Evolutionary conservation across 164 flowering plant genomes (phyloP).

Genomic region (Dillenia turbinata): DNA sequence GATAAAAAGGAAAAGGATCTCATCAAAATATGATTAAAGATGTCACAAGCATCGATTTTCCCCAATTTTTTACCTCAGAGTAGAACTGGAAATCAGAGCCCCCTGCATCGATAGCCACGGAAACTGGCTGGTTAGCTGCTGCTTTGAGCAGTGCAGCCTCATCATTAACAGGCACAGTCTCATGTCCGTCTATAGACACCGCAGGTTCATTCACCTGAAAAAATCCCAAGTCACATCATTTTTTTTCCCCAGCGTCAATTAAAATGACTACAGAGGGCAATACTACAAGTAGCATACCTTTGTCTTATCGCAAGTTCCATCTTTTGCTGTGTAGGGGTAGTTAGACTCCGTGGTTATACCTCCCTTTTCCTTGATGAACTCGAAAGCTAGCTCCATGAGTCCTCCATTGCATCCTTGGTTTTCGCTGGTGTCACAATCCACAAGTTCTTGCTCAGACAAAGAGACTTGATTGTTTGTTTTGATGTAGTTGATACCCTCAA

Average conservation of each 20-base stretch:
- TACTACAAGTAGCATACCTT: slow-evolving; percentile 34
- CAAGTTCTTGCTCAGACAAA: slow-evolving; percentile 77
- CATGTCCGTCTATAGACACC: slow-evolving; percentile 72
- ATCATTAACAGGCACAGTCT: slow-evolving; percentile 55
- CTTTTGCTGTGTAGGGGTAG: slow-evolving; percentile 68
- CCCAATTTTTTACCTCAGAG: slow-evolving; percentile 44
- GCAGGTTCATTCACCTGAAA: slow-evolving; percentile 43
- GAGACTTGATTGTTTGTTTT: slow-evolving; percentile 65
- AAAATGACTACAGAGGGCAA: neutral
- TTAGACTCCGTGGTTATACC: slow-evolving; percentile 59
- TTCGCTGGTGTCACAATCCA: slow-evolving; percentile 68
- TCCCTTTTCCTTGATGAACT: slow-evolving; percentile 53
- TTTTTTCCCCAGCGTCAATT: neutral
- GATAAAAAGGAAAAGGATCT: neutral
- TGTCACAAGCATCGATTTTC: neutral
- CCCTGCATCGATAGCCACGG: slow-evolving; percentile 78
- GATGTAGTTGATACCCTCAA: slow-evolving; percentile 78
- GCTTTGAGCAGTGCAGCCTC: slow-evolving; percentile 72
- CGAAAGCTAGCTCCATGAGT: slow-evolving; percentile 73
- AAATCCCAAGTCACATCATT: neutral
- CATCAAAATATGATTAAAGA: neutral
- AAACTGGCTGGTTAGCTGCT: slow-evolving; percentile 62
- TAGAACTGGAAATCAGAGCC: slow-evolving; percentile 73
- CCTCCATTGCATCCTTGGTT: slow-evolving; percentile 88
- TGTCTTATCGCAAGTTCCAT: slow-evolving; percentile 44